Conservation (phyloP, 495 filamentous ascomycete genomes). For the Oleoguttula mirabilis region DNA sequence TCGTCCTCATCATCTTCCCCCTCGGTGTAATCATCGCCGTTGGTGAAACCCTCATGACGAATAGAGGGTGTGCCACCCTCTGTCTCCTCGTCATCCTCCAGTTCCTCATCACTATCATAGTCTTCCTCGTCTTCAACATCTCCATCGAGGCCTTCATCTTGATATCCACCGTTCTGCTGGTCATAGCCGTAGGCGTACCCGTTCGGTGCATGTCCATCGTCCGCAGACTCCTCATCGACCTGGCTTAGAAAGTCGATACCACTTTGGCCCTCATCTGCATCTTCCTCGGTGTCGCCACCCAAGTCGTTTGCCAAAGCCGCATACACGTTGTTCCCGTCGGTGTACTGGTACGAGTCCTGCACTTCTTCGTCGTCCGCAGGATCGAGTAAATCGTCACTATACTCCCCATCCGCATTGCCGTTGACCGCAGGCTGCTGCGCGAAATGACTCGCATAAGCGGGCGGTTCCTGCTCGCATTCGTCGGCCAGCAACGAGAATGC, state of each 20-base stretch:
- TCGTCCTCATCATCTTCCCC: background rate
- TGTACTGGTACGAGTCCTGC: conserved; percentile 7
- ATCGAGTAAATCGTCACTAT: background rate
- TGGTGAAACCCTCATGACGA: background rate
- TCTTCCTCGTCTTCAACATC: conserved; percentile 19
- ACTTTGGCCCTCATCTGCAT: conserved; percentile 1
- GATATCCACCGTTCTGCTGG: too few relatives aligned
- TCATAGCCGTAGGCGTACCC: too few relatives aligned
- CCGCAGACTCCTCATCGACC: background rate
- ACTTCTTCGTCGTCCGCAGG: conserved; percentile 2
- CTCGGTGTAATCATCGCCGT: background rate
- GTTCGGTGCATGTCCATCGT: too few relatives aligned
- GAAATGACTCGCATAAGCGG: background rate
- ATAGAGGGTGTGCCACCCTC: background rate
- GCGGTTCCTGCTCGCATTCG: conserved; percentile 2
- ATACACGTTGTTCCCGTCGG: background rate
- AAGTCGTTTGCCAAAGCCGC: background rate
- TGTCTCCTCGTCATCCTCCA: conserved; percentile 8
- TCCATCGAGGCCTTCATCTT: too few relatives aligned
- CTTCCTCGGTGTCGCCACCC: conserved; percentile 6
- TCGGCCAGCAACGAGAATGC: conserved; percentile 5
- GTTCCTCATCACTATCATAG: conserved; percentile 8
- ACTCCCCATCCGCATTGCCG: conserved; percentile 1
- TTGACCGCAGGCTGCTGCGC: conserved; percentile 2
- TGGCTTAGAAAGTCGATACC: conserved; percentile 4